Conservation (phyloP, 83 land plant species). For the Isoetes engelmannii region DNA sequence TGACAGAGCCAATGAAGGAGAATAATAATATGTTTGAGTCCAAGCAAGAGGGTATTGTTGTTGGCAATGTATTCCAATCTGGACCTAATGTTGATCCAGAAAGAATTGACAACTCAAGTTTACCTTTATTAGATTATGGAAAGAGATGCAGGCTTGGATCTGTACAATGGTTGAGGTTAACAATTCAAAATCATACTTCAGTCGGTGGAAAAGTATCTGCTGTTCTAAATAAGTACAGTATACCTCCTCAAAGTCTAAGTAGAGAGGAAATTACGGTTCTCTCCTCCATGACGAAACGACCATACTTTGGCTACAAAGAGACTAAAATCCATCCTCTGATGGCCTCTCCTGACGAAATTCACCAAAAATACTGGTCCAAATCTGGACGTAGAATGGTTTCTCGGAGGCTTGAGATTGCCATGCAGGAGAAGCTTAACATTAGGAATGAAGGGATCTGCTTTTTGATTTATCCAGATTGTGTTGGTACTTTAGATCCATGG, state of each 20-base stretch:
- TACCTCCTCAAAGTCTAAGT: background rate
- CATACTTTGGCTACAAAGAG: background rate
- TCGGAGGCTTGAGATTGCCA: background rate
- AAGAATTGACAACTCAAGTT: slow-evolving; percentile 3
- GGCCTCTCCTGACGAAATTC: background rate
- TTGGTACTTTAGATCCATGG: background rate
- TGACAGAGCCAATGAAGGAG: background rate
- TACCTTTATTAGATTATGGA: background rate
- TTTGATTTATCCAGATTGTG: slow-evolving; percentile 2
- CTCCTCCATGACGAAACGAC: background rate
- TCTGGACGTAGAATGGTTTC: slow-evolving; percentile 4
- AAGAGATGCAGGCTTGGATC: background rate
- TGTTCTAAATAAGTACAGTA: background rate
- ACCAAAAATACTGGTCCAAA: slow-evolving; percentile 5
- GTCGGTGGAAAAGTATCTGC: background rate
- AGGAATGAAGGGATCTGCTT: background rate
- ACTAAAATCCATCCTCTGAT: background rate
- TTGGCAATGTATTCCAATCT: background rate
- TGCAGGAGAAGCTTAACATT: background rate
- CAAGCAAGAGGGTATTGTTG: background rate
- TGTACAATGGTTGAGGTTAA: slow-evolving; percentile 3
- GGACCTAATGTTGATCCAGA: background rate
- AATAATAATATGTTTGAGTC: background rate
- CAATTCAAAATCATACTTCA: slow-evolving; percentile 2
- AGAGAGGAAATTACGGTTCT: slow-evolving; percentile 1